These are phyloP conservation scores for Fusarium chaquense DNA, from an alignment of 2,329 filamentous ascomycete species.

Conservation along the genomic window DNA sequence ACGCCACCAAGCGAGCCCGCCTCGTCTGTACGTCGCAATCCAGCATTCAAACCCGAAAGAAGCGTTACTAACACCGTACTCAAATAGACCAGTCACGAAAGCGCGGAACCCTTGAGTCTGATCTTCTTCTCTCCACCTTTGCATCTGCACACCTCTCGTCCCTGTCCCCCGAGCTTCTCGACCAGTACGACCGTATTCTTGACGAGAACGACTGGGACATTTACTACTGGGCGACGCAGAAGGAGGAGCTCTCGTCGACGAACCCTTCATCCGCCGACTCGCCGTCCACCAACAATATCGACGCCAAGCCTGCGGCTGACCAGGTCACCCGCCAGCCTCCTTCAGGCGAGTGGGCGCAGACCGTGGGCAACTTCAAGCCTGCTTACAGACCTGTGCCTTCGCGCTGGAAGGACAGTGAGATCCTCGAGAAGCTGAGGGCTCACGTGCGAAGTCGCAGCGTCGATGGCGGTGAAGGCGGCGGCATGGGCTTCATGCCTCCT, in stretches of 20 bases:
- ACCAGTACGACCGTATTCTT: slow-evolving; percentile 90
- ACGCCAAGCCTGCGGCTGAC: slow-evolving; percentile 46
- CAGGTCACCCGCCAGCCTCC: slow-evolving; percentile 54
- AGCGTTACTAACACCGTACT: slow-evolving; percentile 1
- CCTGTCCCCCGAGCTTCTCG: slow-evolving; percentile 80
- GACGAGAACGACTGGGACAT: slow-evolving; percentile 99
- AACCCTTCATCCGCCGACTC: slow-evolving; percentile 49
- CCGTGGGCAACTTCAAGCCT: slow-evolving; percentile 91
- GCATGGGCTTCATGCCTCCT: slow-evolving; percentile 70
- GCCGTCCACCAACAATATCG: slow-evolving; percentile 25
- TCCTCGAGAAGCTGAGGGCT: slow-evolving; percentile 78
- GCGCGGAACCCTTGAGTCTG: slow-evolving; percentile 93
- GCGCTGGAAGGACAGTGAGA: slow-evolving; percentile 86
- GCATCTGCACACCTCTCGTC: slow-evolving; percentile 80
- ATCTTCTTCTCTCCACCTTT: slow-evolving; percentile 96
- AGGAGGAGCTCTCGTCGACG: slow-evolving; percentile 63
- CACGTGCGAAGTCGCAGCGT: slow-evolving; percentile 78
- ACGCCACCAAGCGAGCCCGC: slow-evolving; percentile 86
- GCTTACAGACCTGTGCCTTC: slow-evolving; percentile 90
- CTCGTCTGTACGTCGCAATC: slow-evolving; percentile 69
- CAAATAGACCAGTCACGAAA: slow-evolving; percentile 88
- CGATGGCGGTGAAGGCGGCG: slow-evolving; percentile 55
- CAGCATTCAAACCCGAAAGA: neutral
- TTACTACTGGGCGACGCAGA: slow-evolving; percentile 99
- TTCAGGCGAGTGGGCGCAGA: slow-evolving; percentile 93